A percentile compares a stretch with the other conserved stretches of the same genome.
phyloP scores from a whole-genome alignment of 176 grass and related monocot genomes.

The Aechmea fasciata region DNA sequence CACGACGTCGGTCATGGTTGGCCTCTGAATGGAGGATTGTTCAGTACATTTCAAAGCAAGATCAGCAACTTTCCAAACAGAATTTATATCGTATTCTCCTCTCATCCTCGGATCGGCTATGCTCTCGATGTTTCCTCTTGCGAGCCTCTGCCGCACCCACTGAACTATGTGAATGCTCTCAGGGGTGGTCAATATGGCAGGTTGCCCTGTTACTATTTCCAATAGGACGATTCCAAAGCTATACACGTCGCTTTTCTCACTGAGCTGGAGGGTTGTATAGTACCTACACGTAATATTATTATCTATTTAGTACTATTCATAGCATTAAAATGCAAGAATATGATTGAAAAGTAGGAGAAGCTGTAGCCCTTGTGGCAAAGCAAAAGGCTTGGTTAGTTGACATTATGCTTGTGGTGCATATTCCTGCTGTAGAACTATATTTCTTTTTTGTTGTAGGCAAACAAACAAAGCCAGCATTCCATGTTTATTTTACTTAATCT shows the following conservation, averaged over 20 bases:
- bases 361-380: no score
- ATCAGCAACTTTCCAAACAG: background rate
- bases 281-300: background rate
- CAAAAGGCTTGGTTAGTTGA: no score
- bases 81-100: background rate
- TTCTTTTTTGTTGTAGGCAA: no score
- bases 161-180: background rate
- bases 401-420: no score
- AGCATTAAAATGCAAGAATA: no score
- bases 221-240: constrained; percentile 11
- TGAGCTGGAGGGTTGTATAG: background rate
- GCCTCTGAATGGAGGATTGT: background rate
- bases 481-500: no score
- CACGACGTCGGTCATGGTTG: background rate
- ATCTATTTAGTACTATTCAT: no score
- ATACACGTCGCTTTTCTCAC: constrained; percentile 12
- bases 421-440: no score
- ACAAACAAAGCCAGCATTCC: no score
- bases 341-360: no score
- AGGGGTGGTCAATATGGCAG: background rate
- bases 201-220: background rate
- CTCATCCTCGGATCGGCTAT: background rate
- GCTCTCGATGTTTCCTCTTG: background rate
- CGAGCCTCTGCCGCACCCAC: background rate
- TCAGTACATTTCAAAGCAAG: background rate